Percentiles rank a stretch among this genome's conserved stretches.
These are phyloP conservation scores for Yamadazyma kanchanaburiensis DNA, from an alignment of 1,139 yeast species.

Conservation along the genomic window DNA sequence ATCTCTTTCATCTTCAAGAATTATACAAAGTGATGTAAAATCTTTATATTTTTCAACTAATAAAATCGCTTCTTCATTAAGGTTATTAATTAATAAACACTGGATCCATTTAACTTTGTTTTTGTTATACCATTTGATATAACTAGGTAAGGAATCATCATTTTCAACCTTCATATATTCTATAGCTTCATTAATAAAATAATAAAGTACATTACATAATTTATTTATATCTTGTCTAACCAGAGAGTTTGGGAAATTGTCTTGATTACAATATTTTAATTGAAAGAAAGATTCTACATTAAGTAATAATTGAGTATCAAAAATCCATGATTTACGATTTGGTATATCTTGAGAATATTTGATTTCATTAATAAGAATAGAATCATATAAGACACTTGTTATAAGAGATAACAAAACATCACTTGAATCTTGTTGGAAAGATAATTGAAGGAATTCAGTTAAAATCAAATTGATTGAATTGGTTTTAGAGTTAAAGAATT, in stretches of 20 bases:
- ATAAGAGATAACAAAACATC: slow-evolving; percentile 28
- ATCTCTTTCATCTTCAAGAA: slow-evolving; percentile 55
- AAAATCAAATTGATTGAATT: slow-evolving; percentile 34
- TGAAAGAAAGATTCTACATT: slow-evolving; percentile 31
- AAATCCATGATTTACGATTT: slow-evolving; percentile 34
- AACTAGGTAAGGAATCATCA: slow-evolving; percentile 20
- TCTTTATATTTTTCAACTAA: slow-evolving; percentile 69
- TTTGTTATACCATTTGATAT: slow-evolving; percentile 31
- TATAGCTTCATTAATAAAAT: slow-evolving; percentile 37
- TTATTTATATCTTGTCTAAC: slow-evolving; percentile 18
- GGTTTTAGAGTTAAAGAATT: slow-evolving; percentile 27
- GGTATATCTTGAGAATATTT: slow-evolving; percentile 16
- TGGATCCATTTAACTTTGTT: slow-evolving; percentile 50
- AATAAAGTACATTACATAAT: slow-evolving; percentile 33
- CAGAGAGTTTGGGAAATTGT: slow-evolving; percentile 7
- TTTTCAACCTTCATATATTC: slow-evolving; percentile 27
- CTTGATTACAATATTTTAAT: slow-evolving; percentile 14
- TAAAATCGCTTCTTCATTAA: slow-evolving; percentile 52
- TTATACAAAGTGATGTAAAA: slow-evolving; percentile 60
- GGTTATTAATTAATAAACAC: slow-evolving; percentile 44
- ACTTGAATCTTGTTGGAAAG: slow-evolving; percentile 22
- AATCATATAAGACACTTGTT: slow-evolving; percentile 36
- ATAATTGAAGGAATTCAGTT: slow-evolving; percentile 19
- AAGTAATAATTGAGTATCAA: slow-evolving; percentile 34
- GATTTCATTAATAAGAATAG: slow-evolving; percentile 44